Evolutionary conservation across 2,329 filamentous ascomycete species (phyloP).

Genomic region (Penicillium sp.): DNA sequence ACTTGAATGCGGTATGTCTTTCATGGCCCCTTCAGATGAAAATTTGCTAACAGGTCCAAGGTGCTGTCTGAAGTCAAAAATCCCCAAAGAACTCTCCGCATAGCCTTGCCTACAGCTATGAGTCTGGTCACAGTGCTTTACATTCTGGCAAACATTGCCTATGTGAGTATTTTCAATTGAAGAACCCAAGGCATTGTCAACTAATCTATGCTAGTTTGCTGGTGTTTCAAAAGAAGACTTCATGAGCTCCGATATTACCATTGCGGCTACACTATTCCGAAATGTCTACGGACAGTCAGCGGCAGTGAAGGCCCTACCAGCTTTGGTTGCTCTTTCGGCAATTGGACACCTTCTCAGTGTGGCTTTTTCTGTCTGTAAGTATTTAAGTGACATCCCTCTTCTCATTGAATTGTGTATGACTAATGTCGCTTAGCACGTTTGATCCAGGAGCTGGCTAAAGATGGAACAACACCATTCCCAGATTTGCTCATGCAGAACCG

Average conservation of each 20-base stretch:
- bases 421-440: slow-evolving; percentile 15
- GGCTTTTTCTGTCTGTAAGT: slow-evolving; percentile 23
- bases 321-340: slow-evolving; percentile 24
- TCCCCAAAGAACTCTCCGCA: slow-evolving; percentile 55
- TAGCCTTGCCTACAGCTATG: slow-evolving; percentile 55
- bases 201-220: slow-evolving; percentile 38
- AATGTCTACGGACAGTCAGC: slow-evolving; percentile 40
- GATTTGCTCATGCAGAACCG: slow-evolving; percentile 24
- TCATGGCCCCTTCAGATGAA: neutral
- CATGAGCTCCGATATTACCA: slow-evolving; percentile 49
- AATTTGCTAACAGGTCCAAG: slow-evolving; percentile 2
- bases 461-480: slow-evolving; percentile 25
- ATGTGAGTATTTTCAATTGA: slow-evolving; percentile 26
- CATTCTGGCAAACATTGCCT: slow-evolving; percentile 57
- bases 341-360: slow-evolving; percentile 25
- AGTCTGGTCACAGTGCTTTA: slow-evolving; percentile 52
- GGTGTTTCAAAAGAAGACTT: slow-evolving; percentile 56
- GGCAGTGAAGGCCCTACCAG: slow-evolving; percentile 18
- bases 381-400: too few species aligned
- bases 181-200: neutral
- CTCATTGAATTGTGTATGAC: too few species aligned
- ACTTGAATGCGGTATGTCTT: slow-evolving; percentile 15
- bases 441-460: slow-evolving; percentile 26
- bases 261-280: slow-evolving; percentile 55
- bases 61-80: slow-evolving; percentile 56